Evolutionary conservation across 768 basidiomycete species (phyloP).

Genomic region (Phaeolepiota aurea): DNA sequence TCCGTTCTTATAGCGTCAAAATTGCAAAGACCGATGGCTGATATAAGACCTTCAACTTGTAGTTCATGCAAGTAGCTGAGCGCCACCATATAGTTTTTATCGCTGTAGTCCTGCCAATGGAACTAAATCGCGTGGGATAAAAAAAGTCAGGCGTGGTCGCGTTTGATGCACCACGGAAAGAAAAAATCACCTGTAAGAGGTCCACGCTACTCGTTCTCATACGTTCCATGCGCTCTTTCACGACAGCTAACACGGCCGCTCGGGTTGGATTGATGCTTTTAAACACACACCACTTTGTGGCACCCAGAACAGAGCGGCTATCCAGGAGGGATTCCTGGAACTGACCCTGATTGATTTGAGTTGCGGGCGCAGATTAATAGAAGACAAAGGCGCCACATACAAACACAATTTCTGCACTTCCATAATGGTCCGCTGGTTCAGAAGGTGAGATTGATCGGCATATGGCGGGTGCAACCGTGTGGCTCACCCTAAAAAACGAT

Average conservation of each 20-base stretch:
- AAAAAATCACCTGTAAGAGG: slow-evolving; percentile 72
- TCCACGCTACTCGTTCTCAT: slow-evolving; percentile 57
- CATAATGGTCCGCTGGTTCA: slow-evolving; percentile 80
- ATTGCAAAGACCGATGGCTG: slow-evolving; percentile 69
- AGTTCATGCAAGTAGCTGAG: slow-evolving; percentile 49
- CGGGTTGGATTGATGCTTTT: slow-evolving; percentile 41
- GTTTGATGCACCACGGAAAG: too few relatives aligned
- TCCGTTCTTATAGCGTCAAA: slow-evolving; percentile 71
- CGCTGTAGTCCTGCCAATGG: slow-evolving; percentile 70
- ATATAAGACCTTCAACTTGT: slow-evolving; percentile 50
- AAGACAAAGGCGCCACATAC: slow-evolving; percentile 36
- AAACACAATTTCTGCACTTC: slow-evolving; percentile 73
- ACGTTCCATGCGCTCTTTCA: slow-evolving; percentile 63
- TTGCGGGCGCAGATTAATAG: slow-evolving; percentile 5
- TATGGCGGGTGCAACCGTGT: not conserved
- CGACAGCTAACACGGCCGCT: slow-evolving; percentile 48
- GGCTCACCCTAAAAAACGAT: slow-evolving; percentile 19
- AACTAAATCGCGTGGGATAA: too few relatives aligned
- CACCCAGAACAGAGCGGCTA: slow-evolving; percentile 46
- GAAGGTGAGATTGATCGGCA: not conserved
- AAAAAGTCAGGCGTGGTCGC: too few relatives aligned
- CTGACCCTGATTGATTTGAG: slow-evolving; percentile 47
- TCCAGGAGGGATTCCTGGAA: slow-evolving; percentile 42
- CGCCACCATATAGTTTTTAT: slow-evolving; percentile 33
- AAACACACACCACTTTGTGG: slow-evolving; percentile 87